Conservation (phyloP, 805 yeast genomes). For the Metschnikowia amazonensis region DNA sequence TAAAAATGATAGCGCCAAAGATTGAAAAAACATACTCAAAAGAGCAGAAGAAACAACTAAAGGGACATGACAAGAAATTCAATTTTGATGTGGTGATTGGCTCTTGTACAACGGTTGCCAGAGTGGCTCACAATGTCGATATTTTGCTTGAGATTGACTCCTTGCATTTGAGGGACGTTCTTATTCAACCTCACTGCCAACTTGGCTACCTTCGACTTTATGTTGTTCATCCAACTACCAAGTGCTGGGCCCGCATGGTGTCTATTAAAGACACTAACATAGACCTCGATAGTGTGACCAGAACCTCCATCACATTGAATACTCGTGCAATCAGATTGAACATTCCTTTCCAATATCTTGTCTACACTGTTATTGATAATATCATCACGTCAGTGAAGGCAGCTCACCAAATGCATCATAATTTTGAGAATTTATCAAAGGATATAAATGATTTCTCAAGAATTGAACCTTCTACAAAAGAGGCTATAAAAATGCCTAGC, state of each 20-base stretch:
- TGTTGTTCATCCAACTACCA: conserved; percentile 48
- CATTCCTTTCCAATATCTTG: conserved; percentile 71
- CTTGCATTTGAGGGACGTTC: conserved; percentile 23
- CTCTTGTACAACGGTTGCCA: conserved; percentile 37
- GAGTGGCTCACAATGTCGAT: conserved; percentile 46
- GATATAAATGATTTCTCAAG: conserved; percentile 26
- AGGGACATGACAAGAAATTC: conserved; percentile 17
- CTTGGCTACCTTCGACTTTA: conserved; percentile 43
- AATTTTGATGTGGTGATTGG: conserved; percentile 29
- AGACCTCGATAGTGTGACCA: conserved; percentile 16
- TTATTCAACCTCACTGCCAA: conserved; percentile 26
- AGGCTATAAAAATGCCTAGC: conserved; percentile 49
- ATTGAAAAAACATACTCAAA: conserved; percentile 26
- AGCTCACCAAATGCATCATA: conserved; percentile 53
- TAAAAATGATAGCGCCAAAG: conserved; percentile 33
- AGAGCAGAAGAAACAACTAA: conserved; percentile 24
- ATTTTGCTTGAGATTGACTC: conserved; percentile 44
- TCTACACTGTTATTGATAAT: conserved; percentile 78
- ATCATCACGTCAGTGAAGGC: conserved; percentile 65
- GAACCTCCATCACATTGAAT: conserved; percentile 7
- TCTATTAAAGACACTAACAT: conserved; percentile 31
- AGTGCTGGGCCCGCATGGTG: conserved; percentile 37
- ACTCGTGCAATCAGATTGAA: conserved; percentile 44
- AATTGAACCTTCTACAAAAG: conserved; percentile 35
- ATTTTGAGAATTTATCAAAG: conserved; percentile 36